phyloP scores from a whole-genome alignment of 768 basidiomycete genomes.

The Piloderma croceum region DNA sequence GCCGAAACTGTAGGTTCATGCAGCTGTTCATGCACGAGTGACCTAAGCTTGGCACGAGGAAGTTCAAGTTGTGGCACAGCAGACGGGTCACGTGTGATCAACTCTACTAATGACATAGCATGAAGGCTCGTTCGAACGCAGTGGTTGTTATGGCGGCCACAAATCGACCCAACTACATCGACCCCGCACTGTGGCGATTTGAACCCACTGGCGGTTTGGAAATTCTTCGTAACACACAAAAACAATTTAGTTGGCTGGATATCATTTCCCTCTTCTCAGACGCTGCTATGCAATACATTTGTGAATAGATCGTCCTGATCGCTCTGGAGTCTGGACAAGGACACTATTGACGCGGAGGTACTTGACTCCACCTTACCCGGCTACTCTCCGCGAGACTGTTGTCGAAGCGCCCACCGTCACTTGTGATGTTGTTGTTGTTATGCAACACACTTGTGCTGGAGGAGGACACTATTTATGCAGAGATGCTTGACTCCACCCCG shows the following conservation, averaged over 20 bases:
- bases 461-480: no score
- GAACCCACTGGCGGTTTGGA: constrained; percentile 98
- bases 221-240: constrained; percentile 99
- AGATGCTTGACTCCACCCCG: no score
- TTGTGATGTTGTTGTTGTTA: constrained; percentile 99
- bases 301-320: constrained; percentile 99
- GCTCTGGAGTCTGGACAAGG: constrained; percentile 93
- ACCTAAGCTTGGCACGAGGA: no score
- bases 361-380: constrained; percentile 97
- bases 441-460: no score
- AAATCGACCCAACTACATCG: constrained; percentile 98
- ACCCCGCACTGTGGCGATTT: constrained; percentile 96
- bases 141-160: constrained; percentile 99
- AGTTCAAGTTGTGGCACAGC: no score
- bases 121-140: constrained; percentile 98
- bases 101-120: no score
- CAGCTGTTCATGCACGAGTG: no score
- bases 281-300: constrained; percentile 99
- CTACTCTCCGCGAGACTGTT: constrained; percentile 97
- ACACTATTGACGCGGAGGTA: constrained; percentile 98
- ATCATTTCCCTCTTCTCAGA: constrained; percentile 96
- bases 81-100: no score
- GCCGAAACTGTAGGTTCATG: no score
- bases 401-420: constrained; percentile 98
- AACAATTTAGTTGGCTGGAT: constrained; percentile 98